Conservation (phyloP, 495 filamentous ascomycete genomes). For the Aspergillus haitiensis region DNA sequence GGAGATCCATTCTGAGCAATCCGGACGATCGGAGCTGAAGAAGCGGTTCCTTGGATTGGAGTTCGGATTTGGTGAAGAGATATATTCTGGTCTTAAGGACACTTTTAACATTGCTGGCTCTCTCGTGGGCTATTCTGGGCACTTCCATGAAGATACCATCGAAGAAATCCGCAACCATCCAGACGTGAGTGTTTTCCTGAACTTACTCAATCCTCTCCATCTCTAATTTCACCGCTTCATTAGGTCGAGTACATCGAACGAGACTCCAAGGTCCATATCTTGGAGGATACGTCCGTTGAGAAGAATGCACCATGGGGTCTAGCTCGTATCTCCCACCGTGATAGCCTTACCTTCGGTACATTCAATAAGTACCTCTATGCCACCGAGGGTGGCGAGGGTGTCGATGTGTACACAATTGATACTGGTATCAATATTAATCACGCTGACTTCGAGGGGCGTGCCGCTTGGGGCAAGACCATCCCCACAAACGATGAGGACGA, state of each 20-base stretch:
- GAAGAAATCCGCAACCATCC: constrained; percentile 94
- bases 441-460: constrained; percentile 96
- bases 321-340: constrained; percentile 94
- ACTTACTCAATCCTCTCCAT: neutral
- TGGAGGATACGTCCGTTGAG: constrained; percentile 60
- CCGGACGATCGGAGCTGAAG: constrained; percentile 74
- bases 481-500: constrained; percentile 77
- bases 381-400: constrained; percentile 89
- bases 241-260: constrained; percentile 97
- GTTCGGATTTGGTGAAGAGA: constrained; percentile 64
- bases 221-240: neutral
- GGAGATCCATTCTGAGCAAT: constrained; percentile 59
- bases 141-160: constrained; percentile 91
- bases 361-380: constrained; percentile 99
- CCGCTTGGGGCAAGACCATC: constrained; percentile 95
- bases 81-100: constrained; percentile 87
- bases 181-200: constrained; percentile 71
- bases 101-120: constrained; percentile 86
- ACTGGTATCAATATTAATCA: constrained; percentile 93
- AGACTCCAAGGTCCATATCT: constrained; percentile 85
- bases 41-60: constrained; percentile 69
- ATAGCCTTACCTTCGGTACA: constrained; percentile 78
- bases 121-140: constrained; percentile 88
- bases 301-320: constrained; percentile 97
- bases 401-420: constrained; percentile 98